Conservation (phyloP, 2,329 filamentous ascomycete genomes). For the Xylaria arbuscula region DNA sequence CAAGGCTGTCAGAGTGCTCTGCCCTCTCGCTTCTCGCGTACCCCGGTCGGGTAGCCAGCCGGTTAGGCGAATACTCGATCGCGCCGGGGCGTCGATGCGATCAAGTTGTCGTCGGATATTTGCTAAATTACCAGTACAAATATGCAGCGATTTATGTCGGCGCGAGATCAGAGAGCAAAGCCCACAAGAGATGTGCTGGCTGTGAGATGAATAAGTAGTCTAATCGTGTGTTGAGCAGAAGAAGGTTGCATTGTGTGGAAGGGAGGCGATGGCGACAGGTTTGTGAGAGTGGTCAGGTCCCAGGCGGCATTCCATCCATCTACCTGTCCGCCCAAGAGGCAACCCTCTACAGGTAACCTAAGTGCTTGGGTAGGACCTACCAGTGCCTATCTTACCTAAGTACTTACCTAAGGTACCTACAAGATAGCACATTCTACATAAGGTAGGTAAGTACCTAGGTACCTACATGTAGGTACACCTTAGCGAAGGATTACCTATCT, state of each 20-base stretch:
- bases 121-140: background rate
- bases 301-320: conserved; percentile 20
- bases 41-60: conserved; percentile 28
- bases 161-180: background rate
- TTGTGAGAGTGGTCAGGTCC: conserved; percentile 18
- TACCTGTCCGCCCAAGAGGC: background rate
- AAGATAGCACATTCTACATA: no score
- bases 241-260: conserved; percentile 19
- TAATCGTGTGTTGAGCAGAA: conserved; percentile 3
- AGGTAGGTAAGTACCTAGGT: no score
- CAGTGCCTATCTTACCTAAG: background rate
- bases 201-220: conserved; percentile 2
- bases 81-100: conserved; percentile 5
- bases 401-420: no score
- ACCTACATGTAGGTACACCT: no score
- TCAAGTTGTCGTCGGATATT: background rate
- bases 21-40: conserved; percentile 15
- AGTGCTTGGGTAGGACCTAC: background rate
- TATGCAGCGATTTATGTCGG: background rate
- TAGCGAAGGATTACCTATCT: no score
- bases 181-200: background rate
- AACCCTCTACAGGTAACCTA: background rate
- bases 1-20: conserved; percentile 29
- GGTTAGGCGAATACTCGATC: conserved; percentile 8
- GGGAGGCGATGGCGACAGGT: conserved; percentile 22